Evolutionary conservation across 495 filamentous ascomycete genomes (phyloP), one percentile per base, ranked within the genome.

Genomic region (Neurospora sublineolata): DNA sequence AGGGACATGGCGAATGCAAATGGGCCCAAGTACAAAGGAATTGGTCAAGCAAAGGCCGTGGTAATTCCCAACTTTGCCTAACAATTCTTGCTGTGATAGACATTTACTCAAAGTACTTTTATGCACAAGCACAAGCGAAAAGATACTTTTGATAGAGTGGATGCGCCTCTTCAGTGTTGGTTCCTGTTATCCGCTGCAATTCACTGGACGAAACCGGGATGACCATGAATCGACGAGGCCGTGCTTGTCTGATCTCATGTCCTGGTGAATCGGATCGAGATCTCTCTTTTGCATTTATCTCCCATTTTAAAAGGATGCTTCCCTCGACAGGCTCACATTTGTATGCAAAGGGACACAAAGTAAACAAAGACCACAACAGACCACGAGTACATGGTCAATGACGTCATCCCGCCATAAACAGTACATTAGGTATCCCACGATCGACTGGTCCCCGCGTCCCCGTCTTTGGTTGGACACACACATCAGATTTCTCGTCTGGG

Each of bases 91-190:
- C 1, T 20, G 1, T 4, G 8, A 0, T 10, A 1, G 18, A 44
- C 18, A 3, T 44, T 10, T 1, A n/a, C 8, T 44, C 8, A 44
- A 44, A 44, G 41, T 44, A 44, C 18, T 10, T 44, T 42, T 0
- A n/a, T 1, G 9, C 7, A 10, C 8, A n/a, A n/a, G 1, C 0
- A 1, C 1, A 0, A 1, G 41, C 18, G 1, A 0, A 20, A 10
- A 44, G 1, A 20, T 52, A 52, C 44, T 52, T 20, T 20, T 52
- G 41, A 1, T 44, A 0, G 18, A 44, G 1, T 10, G 20, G 4
- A 11, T 7, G 20, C 11, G 44, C 44, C 44, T 14, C 20, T 5
- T 5, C 20, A 6, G 12, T 27, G 20, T 27, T 52, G 10, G 10
- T 6, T 52, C 1, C 20, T 52, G 44, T 52, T 52, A 52, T 23